Base-by-base conservation (phyloP, 2,329 filamentous ascomycete species). In the Emericellopsis atlantica region DNA sequence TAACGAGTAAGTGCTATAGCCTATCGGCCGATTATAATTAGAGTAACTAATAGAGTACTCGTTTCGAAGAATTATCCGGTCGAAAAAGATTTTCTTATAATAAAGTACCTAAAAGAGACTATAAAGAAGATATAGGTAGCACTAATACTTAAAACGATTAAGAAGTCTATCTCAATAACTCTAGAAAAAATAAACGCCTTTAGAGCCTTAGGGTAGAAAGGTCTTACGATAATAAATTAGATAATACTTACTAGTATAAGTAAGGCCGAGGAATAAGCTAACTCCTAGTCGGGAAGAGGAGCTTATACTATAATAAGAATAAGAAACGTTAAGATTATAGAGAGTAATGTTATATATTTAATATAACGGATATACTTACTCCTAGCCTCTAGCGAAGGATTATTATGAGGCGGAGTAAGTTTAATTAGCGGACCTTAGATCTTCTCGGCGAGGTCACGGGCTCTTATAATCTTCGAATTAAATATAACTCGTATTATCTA, bases 91-190 rank as follows among this genome's bases (percentile, higher is more conserved):
- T 33, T 39, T 7, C 44, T 47, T 16, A 46, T 44, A 24, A 54
- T 48, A 14, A 49, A 48, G 23, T 53, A 48, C 6, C 45, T 44
- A 37, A 57, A 60, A 2, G 54, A 50, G 2, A 56, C 48, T 6
- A 58, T 45, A 2, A 56, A 72, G 50, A 64, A 72, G 4, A 59
- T 42, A 44, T 72, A 74, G 2, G 69, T 68, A 9, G 61, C 59
- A 3, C 59, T 65, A 6, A 64, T 71, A 45, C 67, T 69, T 34
- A 72, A 49, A 3, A 65, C 60, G 15, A 72, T 58, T 6, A 73
- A 54, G 41, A 70, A 57, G 44, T 72, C 69, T 65, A 72, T 70
- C 46, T 72, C 66, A 10, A 72, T 55, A 1, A 60, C 45, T 4
- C 53, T 51, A 29, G 54, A 58, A 44, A 60, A 60, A 9, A 69